Evolutionary conservation across 768 basidiomycete genomes (phyloP).

Genomic region (Tremella mesenterica): DNA sequence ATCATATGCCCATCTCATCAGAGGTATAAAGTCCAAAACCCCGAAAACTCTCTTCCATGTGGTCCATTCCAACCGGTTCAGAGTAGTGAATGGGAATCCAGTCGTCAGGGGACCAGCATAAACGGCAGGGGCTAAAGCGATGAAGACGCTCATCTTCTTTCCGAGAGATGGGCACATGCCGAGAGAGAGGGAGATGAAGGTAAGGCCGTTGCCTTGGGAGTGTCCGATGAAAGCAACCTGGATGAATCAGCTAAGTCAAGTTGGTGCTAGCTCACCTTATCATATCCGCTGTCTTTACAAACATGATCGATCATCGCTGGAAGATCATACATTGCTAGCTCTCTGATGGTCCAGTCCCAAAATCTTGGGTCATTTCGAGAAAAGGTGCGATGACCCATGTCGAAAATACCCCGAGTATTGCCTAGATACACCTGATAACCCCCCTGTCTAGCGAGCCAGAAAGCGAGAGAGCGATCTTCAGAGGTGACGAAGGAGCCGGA

Average conservation of each 20-base stretch:
- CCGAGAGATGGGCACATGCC: constrained; percentile 51
- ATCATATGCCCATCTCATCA: constrained; percentile 50
- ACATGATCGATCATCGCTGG: constrained; percentile 51
- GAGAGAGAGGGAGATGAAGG: constrained; percentile 49
- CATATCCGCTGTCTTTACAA: constrained; percentile 47
- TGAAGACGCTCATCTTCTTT: constrained; percentile 47
- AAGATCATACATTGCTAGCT: constrained; percentile 51
- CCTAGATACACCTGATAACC: constrained; percentile 49
- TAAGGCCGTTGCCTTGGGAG: constrained; percentile 51
- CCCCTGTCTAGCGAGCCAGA: constrained; percentile 51
- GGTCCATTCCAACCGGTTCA: constrained; percentile 49
- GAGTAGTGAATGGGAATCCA: constrained; percentile 49
- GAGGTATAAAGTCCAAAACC: constrained; percentile 51
- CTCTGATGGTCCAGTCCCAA: constrained; percentile 53
- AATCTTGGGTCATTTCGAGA: constrained; percentile 48
- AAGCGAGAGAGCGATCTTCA: constrained; percentile 50
- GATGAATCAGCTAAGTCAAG: not conserved
- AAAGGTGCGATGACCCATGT: constrained; percentile 49
- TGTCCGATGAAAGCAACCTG: constrained; percentile 52
- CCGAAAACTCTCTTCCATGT: constrained; percentile 50
- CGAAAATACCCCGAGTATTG: constrained; percentile 50
- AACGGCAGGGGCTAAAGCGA: constrained; percentile 51
- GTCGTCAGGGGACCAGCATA: constrained; percentile 50
- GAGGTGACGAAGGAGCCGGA: constrained; percentile 51
- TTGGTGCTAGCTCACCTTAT: constrained; percentile 37